These are phyloP conservation scores for Castanospermum australe DNA, from an alignment of 306 rosid genomes.

Conservation along the genomic window DNA sequence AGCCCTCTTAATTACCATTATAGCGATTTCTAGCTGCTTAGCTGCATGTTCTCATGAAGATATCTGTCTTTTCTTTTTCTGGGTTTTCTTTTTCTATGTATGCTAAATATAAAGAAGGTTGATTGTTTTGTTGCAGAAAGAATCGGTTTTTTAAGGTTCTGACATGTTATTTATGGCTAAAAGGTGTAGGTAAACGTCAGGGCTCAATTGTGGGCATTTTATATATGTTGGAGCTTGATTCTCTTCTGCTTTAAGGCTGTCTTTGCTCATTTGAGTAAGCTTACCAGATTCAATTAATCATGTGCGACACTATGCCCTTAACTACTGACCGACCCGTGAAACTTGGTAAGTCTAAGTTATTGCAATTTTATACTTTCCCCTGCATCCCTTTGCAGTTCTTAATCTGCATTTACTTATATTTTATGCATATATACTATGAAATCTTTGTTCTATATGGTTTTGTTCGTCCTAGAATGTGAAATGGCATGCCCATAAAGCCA, in stretches of 20 bases:
- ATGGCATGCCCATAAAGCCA: constrained; percentile 6
- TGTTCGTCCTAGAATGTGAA: background rate
- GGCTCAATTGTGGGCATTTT: constrained; percentile 39
- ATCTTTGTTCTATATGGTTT: background rate
- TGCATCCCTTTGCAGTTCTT: background rate
- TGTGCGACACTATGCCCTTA: constrained; percentile 61
- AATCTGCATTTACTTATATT: background rate
- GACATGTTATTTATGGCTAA: constrained; percentile 8
- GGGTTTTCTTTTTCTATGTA: background rate
- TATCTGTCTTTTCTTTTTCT: background rate
- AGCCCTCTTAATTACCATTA: background rate
- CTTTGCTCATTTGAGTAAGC: constrained; percentile 29
- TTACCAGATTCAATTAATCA: constrained; percentile 43
- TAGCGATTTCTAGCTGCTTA: background rate
- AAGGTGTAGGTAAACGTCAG: constrained; percentile 37
- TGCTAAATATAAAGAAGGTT: background rate
- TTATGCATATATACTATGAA: background rate
- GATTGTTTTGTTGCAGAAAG: background rate
- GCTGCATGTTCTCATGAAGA: constrained; percentile 4
- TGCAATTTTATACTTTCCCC: background rate
- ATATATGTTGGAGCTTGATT: constrained; percentile 45
- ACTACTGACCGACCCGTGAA: constrained; percentile 44
- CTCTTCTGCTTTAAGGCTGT: constrained; percentile 32
- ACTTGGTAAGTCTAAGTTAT: constrained; percentile 36
- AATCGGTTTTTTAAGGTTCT: constrained; percentile 1